These are phyloP conservation scores for Metroxylon sagu DNA, from an alignment of 176 grass and related monocot genomes.

Conservation along the genomic window DNA sequence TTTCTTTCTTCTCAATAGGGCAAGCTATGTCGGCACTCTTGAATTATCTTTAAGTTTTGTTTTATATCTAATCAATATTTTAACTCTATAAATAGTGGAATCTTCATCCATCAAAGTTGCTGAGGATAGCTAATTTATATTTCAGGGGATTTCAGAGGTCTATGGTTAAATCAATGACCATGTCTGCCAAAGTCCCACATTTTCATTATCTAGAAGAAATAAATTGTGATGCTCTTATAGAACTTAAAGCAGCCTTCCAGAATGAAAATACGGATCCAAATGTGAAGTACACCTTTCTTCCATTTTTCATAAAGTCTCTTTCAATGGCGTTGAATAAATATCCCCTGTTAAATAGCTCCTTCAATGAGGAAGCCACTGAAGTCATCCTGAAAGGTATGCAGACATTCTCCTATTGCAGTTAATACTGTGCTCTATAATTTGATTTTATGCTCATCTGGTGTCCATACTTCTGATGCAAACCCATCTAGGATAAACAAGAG, in stretches of 20 bases:
- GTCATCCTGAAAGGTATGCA: constrained; percentile 73
- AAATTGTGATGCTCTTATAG: constrained; percentile 71
- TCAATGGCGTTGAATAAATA: constrained; percentile 79
- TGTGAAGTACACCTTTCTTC: constrained; percentile 88
- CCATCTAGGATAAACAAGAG: too few relatives aligned
- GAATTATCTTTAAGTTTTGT: neutral
- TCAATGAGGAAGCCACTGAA: constrained; percentile 63
- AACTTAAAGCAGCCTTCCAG: constrained; percentile 64
- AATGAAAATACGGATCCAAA: constrained; percentile 66
- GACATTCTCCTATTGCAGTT: too few relatives aligned
- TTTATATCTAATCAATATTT: too few relatives aligned
- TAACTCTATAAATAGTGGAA: neutral
- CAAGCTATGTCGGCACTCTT: neutral
- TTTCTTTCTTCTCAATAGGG: too few relatives aligned
- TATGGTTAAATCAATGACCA: constrained; percentile 90
- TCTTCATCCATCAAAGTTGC: neutral
- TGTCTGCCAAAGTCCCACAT: constrained; percentile 88
- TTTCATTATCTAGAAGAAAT: constrained; percentile 97
- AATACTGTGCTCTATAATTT: neutral
- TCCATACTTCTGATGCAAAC: neutral
- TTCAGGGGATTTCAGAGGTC: constrained; percentile 87
- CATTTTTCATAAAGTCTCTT: constrained; percentile 89
- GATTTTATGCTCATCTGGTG: neutral
- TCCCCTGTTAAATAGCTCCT: constrained; percentile 81
- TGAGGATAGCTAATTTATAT: neutral